phyloP scores from a whole-genome alignment of 2,329 filamentous ascomycete genomes.

The Hymenotorrendiella dingleyae region DNA sequence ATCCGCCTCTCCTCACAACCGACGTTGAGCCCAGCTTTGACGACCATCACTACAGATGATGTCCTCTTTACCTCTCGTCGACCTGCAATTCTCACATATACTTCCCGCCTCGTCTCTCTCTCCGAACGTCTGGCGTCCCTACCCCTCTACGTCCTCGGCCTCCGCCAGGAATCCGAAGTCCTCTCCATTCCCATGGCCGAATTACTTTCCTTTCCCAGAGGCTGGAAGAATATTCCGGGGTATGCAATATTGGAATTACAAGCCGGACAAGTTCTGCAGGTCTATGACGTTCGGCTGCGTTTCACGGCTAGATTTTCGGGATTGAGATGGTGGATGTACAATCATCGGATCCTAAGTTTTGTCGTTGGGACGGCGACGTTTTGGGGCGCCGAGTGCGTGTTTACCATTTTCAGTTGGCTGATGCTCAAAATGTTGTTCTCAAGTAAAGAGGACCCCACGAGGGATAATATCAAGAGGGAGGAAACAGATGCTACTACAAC shows the following conservation, averaged over 20 bases:
- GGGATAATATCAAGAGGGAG: constrained; percentile 21
- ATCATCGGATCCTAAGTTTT: constrained; percentile 67
- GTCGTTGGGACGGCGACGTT: constrained; percentile 64
- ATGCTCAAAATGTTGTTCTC: constrained; percentile 30
- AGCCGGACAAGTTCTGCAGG: constrained; percentile 58
- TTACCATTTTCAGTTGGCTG: constrained; percentile 60
- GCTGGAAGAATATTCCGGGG: constrained; percentile 38
- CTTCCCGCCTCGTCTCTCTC: constrained; percentile 64
- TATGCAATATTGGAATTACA: constrained; percentile 41
- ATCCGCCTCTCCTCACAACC: constrained; percentile 17
- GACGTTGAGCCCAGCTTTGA: constrained; percentile 5
- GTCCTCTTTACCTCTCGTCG: constrained; percentile 62
- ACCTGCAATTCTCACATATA: constrained; percentile 72
- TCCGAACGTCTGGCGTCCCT: constrained; percentile 57
- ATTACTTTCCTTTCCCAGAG: constrained; percentile 53
- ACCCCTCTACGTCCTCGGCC: constrained; percentile 63
- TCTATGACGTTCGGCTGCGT: constrained; percentile 64
- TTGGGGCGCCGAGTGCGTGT: constrained; percentile 69
- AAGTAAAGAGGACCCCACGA: constrained; percentile 14
- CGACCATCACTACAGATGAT: constrained; percentile 20
- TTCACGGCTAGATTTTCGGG: constrained; percentile 73
- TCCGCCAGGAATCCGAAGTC: constrained; percentile 55
- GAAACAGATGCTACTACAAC: constrained; percentile 7
- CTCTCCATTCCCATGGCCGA: constrained; percentile 70
- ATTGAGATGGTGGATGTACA: constrained; percentile 80